These are phyloP conservation scores for Sphaerulina vaccinii DNA, from an alignment of 2,329 filamentous ascomycete species.

Conservation along the genomic window DNA sequence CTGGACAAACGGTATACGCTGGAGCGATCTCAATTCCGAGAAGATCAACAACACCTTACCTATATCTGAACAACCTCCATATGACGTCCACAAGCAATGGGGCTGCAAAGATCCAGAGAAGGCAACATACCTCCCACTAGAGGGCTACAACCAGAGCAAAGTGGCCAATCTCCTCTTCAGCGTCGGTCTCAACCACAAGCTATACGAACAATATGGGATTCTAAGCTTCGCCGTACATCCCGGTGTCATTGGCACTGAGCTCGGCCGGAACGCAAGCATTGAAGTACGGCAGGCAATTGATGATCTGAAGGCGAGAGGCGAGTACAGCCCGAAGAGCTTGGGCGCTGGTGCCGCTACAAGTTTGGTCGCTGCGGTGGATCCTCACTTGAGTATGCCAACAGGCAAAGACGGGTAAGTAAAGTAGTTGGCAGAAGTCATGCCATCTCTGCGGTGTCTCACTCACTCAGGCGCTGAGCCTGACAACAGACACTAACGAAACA, in stretches of 20 bases:
- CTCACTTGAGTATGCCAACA: neutral
- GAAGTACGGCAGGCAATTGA: neutral
- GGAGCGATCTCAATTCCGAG: slow-evolving; percentile 41
- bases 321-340: slow-evolving; percentile 6
- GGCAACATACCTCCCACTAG: slow-evolving; percentile 37
- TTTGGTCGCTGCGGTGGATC: slow-evolving; percentile 5
- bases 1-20: slow-evolving; percentile 31
- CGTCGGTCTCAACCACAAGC: slow-evolving; percentile 29
- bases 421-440: too few species aligned
- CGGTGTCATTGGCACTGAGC: neutral
- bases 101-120: too few species aligned
- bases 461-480: too few species aligned
- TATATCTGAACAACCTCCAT: slow-evolving; percentile 35
- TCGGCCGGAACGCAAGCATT: neutral
- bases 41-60: slow-evolving; percentile 38
- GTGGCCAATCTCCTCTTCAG: slow-evolving; percentile 40
- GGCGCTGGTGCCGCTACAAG: slow-evolving; percentile 7
- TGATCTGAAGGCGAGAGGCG: slow-evolving; percentile 2
- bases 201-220: slow-evolving; percentile 25
- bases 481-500: too few species aligned
- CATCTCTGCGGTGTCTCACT: too few species aligned
- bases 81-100: slow-evolving; percentile 21
- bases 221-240: neutral
- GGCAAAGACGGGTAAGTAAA: too few species aligned
- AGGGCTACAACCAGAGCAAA: slow-evolving; percentile 40